Percentiles rank a stretch among this genome's conserved stretches.
These are phyloP conservation scores for Candolleomyces efflorescens DNA, from an alignment of 768 basidiomycete genomes.

Conservation along the genomic window DNA sequence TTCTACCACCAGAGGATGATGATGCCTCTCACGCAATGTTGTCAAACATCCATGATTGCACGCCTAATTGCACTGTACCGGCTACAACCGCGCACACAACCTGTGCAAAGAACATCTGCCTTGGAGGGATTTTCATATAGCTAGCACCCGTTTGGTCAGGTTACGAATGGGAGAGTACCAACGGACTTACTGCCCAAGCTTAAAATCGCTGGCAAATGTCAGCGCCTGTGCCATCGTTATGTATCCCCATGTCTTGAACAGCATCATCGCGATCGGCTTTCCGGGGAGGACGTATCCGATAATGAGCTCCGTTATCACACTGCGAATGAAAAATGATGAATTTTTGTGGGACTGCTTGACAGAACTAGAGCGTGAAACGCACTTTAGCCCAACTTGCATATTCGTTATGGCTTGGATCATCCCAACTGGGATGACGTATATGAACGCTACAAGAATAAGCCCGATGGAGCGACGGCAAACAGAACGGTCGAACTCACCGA, in stretches of 20 bases:
- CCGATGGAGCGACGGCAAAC: no score
- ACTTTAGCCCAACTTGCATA: constrained; percentile 63
- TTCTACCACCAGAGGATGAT: no score
- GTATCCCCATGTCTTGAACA: constrained; percentile 84
- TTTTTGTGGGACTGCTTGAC: no score
- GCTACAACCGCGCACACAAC: constrained; percentile 63
- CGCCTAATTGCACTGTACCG: constrained; percentile 69
- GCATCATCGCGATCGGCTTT: constrained; percentile 75
- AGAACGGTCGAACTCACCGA: constrained; percentile 14
- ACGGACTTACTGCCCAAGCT: constrained; percentile 52
- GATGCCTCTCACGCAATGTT: constrained; percentile 38
- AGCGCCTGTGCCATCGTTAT: constrained; percentile 67
- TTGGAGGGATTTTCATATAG: constrained; percentile 73
- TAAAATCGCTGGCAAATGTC: constrained; percentile 69
- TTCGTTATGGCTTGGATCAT: constrained; percentile 75
- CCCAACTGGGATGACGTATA: constrained; percentile 70
- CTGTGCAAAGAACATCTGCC: constrained; percentile 70
- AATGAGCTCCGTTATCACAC: constrained; percentile 75
- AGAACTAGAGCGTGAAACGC: no score
- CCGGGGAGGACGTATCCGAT: constrained; percentile 79
- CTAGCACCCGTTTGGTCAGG: no score
- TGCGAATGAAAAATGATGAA: no score
- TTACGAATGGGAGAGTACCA: no score
- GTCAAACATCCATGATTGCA: constrained; percentile 75
- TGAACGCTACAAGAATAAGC: constrained; percentile 26